Conservation (phyloP, 768 basidiomycete species). For the Russula brevipes region DNA sequence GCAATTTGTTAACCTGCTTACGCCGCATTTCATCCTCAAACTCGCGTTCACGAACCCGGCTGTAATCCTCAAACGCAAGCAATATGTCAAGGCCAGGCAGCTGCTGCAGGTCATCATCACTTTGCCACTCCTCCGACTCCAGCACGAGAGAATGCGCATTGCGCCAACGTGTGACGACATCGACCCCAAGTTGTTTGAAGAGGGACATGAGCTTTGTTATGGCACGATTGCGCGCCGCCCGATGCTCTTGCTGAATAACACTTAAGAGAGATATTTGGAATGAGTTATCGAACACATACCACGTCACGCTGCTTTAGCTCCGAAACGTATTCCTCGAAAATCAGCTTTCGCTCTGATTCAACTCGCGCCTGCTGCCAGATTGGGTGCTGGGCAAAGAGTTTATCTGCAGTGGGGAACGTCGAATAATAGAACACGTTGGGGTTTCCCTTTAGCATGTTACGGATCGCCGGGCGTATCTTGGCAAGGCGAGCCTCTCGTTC, state of each 20-base stretch:
- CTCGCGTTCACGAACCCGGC: conserved; percentile 82
- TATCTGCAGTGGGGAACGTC: conserved; percentile 85
- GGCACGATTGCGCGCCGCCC: conserved; percentile 71
- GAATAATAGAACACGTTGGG: conserved; percentile 89
- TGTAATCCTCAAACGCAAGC: conserved; percentile 91
- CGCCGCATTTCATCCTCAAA: conserved; percentile 83
- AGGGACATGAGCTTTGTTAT: conserved; percentile 78
- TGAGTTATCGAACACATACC: conserved; percentile 44
- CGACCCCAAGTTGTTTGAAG: conserved; percentile 83
- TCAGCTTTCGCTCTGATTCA: conserved; percentile 76
- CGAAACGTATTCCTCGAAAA: conserved; percentile 88
- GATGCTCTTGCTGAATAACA: conserved; percentile 61
- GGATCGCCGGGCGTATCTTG: conserved; percentile 80
- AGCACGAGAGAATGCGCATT: conserved; percentile 72
- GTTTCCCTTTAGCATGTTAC: conserved; percentile 82
- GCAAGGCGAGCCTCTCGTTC: conserved; percentile 78
- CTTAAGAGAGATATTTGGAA: conserved; percentile 5
- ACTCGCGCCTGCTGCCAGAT: conserved; percentile 87
- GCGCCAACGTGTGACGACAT: conserved; percentile 92
- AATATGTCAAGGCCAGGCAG: conserved; percentile 90
- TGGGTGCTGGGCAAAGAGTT: conserved; percentile 77
- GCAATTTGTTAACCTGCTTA: conserved; percentile 73
- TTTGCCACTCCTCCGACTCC: conserved; percentile 73
- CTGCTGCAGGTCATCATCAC: conserved; percentile 69
- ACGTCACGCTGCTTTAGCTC: conserved; percentile 87